These are phyloP conservation scores for Penicillium lagena DNA, from an alignment of 495 filamentous ascomycete genomes.

Conservation along the genomic window DNA sequence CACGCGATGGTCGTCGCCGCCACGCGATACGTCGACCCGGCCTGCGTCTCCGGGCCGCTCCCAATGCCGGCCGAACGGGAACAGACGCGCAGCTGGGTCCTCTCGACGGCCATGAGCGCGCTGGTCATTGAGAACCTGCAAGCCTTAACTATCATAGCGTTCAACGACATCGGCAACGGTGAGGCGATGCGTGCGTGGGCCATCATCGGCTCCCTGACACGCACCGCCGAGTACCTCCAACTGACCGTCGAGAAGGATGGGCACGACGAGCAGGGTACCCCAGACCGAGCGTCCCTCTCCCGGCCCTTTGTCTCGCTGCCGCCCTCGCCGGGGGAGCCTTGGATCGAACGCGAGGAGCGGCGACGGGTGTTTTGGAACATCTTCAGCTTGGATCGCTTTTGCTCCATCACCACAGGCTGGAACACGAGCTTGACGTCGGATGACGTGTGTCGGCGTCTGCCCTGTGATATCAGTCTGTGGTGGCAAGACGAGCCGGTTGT, in stretches of 20 bases:
- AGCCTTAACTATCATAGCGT: conserved; percentile 24
- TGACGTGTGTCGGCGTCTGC: conserved; percentile 9
- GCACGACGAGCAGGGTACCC: conserved; percentile 6
- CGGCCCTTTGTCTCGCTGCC: conserved; percentile 7
- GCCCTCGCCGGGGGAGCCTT: conserved; percentile 12
- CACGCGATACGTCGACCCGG: neutral
- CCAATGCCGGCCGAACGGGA: neutral
- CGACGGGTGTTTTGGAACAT: conserved; percentile 44
- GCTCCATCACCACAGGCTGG: conserved; percentile 13
- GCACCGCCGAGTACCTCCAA: conserved; percentile 29
- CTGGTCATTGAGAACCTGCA: conserved; percentile 30
- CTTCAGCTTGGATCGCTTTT: conserved; percentile 36
- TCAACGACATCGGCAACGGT: conserved; percentile 26
- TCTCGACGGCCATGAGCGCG: conserved; percentile 22
- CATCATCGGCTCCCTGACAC: conserved; percentile 27
- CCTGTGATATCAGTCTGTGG: conserved; percentile 10
- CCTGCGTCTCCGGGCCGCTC: neutral
- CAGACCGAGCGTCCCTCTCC: neutral
- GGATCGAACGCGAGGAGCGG: conserved; percentile 44
- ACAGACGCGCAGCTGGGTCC: conserved; percentile 10
- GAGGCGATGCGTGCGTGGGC: conserved; percentile 23
- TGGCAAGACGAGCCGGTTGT: conserved; percentile 21
- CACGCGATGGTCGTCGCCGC: conserved; percentile 1
- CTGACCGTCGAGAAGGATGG: conserved; percentile 17
- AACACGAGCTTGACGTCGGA: conserved; percentile 24